Evolutionary conservation across 805 yeast genomes (phyloP).

Genomic region (Isabelozyma pseudorhagii): DNA sequence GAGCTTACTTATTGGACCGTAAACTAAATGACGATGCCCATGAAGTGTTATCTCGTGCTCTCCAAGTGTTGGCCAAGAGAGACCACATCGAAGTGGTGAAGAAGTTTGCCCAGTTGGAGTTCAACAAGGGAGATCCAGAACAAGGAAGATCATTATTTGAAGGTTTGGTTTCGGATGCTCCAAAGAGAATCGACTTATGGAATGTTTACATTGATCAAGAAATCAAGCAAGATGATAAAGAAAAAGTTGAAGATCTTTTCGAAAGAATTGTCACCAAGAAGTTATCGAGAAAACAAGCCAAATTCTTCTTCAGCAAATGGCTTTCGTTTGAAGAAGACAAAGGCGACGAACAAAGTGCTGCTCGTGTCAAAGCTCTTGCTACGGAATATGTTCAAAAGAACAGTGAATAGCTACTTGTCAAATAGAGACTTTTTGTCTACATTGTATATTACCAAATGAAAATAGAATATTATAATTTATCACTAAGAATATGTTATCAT

Average conservation of each 20-base stretch:
- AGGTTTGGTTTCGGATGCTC: constrained; percentile 84
- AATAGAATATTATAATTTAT: neutral
- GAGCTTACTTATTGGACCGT: constrained; percentile 67
- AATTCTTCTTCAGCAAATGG: constrained; percentile 94
- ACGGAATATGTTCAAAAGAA: constrained; percentile 59
- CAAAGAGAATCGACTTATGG: constrained; percentile 93
- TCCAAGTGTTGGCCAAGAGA: constrained; percentile 67
- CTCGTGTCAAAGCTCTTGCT: constrained; percentile 89
- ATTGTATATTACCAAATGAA: neutral
- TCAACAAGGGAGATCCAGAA: constrained; percentile 82
- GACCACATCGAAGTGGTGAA: constrained; percentile 76
- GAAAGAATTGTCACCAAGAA: constrained; percentile 73
- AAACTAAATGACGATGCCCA: constrained; percentile 60
- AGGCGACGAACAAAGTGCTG: constrained; percentile 67
- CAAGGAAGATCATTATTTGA: constrained; percentile 94
- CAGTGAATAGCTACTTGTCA: neutral
- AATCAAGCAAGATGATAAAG: constrained; percentile 60
- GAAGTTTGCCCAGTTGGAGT: constrained; percentile 88
- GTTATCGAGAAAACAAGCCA: constrained; percentile 83
- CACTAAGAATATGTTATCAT: neutral
- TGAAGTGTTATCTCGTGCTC: constrained; percentile 68
- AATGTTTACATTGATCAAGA: constrained; percentile 94
- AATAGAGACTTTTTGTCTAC: neutral
- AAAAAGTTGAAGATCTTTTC: constrained; percentile 73
- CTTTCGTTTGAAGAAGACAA: constrained; percentile 68